Percentiles rank a stretch among this genome's conserved stretches.
Conservation (phyloP, 495 filamentous ascomycete genomes). For the Letharia columbiana region DNA sequence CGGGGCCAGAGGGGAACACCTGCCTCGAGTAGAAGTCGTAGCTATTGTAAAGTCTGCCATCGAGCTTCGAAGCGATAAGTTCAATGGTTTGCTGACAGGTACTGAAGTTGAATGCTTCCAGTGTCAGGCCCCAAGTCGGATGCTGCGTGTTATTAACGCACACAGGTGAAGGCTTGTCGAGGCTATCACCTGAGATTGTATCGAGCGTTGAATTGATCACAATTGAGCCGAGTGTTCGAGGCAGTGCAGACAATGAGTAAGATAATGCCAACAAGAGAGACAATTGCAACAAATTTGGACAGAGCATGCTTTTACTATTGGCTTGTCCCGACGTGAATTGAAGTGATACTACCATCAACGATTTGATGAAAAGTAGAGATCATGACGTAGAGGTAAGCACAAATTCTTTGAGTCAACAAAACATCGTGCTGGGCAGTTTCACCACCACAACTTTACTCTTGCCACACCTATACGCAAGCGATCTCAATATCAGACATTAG, state of each 20-base stretch:
- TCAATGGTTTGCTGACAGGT: neutral
- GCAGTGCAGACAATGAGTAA: neutral
- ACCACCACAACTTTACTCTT: neutral
- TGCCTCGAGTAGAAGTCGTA: constrained; percentile 6
- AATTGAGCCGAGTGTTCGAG: constrained; percentile 1
- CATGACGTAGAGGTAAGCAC: neutral
- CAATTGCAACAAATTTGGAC: neutral
- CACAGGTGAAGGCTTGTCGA: neutral
- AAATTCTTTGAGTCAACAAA: neutral
- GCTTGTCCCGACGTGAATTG: neutral
- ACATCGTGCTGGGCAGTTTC: neutral
- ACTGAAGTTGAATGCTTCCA: neutral
- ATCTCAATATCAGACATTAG: neutral
- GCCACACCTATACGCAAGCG: neutral
- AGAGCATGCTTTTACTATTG: neutral
- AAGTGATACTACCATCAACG: neutral
- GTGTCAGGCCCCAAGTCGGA: neutral
- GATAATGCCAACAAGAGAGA: neutral
- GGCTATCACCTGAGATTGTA: neutral
- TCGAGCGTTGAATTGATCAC: neutral
- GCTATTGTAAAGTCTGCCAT: neutral
- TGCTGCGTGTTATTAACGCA: constrained; percentile 5
- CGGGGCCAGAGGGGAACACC: neutral
- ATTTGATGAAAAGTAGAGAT: no score
- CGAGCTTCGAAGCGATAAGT: neutral